Evolutionary conservation across 1,284 basidiomycete genomes (phyloP), one percentile per base, ranked within the genome.

Genomic region (Irpex lacteus): DNA sequence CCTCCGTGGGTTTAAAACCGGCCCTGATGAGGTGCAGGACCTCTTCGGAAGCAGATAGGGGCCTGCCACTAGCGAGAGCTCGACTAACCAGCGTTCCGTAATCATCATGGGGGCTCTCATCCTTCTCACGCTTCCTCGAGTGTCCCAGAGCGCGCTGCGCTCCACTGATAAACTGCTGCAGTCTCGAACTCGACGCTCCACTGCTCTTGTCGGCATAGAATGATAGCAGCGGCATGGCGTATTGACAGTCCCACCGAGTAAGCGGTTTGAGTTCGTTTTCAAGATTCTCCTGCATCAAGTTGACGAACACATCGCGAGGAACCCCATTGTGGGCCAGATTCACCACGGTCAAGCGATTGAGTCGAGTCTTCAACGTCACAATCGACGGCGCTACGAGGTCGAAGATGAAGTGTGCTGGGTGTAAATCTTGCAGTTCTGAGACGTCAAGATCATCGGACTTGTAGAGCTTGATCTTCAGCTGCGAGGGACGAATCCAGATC

Each of bases 401-500:
- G 66, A 80, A 82, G 0, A 86, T 89, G 0, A 80, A 73, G 37
- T 91, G 87, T 0, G 82, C 80, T 13, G 80, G 74, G 0, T 69
- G 13, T 18, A 64, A 56, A 32, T 61, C 61, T 8, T 52, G 34
- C 0, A 68, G 65, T 5, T 62, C 61, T 13, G 52, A 19, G 34
- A 13, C 11, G 13, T 9, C 15, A 34, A 21, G 26, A 21, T 47
- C 54, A 21, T 44, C 40, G 15, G 40, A 44, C 4, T 62, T 49
- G 0, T 67, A 66, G 6, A 85, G 75, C 4, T 81, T 73, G 58
- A 92, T 87, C 66, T 92, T 92, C 11, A 76, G 78, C 60, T 92
- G 90, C 0, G 89, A 91, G 0, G 76, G 69, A 0, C 90, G 83
- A 34, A 89, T 87, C 89, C 89, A 92, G 15, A 92, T 89, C 59